Evolutionary conservation across 495 filamentous ascomycete species (phyloP), one percentile per base, ranked within the genome.

Genomic region (Aspergillus avenaceus): DNA sequence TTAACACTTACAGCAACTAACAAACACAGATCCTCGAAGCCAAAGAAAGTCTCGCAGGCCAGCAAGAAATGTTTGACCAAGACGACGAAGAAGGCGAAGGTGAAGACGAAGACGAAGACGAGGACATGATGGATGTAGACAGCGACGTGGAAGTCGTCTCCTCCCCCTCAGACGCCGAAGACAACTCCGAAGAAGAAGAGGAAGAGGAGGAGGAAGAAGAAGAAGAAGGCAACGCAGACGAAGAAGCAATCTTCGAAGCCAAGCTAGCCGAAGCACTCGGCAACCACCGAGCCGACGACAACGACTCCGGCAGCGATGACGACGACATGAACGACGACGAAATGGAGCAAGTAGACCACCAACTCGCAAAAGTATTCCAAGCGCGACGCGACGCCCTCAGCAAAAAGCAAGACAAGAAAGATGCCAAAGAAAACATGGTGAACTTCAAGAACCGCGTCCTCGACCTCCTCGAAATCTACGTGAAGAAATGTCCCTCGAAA

Each of bases 391-490:
- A 80, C 50, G 66, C 60, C 9, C 73, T 68, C 1, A 77, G 73
- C 60, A 85, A 87, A 64, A 88, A 89, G 66, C 82, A 88, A 61
- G 86, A 93, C 61, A 84, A 85, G 50, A 89, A 87, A 62, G 86
- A 88, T 50, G 89, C 93, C 38, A 90, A 88, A 59, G 87, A 92
- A 47, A 88, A 78, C n/a, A 87, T 97, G 58, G 70, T 93, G 55
- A 90, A 92, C 68, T 96, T 97, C 81, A 98, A 98, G 75, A 87
- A 86, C 70, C 85, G 91, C 28, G 84, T 97, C 8, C 72, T 98
- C 12, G 93, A 97, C 58, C 73, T 97, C 0, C 76, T 97, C 19
- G 80, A 87, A 52, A 87, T 95, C 52, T 97, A 86, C 65, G 76
- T 91, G 52, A 95, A 90, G 65, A 84, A 88, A 53, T 80, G 90